These are phyloP conservation scores for Knufia petricola DNA, from an alignment of 2,329 filamentous ascomycete species.

Conservation along the genomic window DNA sequence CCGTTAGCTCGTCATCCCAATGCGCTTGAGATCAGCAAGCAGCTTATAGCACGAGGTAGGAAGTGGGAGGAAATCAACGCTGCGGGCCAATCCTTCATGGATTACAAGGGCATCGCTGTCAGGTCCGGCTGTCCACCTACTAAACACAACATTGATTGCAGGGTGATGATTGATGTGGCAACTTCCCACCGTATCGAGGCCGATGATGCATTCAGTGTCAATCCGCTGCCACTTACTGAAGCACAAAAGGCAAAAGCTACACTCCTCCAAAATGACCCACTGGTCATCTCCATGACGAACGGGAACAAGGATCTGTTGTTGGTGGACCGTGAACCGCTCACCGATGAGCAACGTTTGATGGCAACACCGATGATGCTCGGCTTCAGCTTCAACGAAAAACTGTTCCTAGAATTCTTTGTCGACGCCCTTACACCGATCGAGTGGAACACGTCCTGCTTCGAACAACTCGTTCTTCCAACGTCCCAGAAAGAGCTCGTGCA, in stretches of 20 bases:
- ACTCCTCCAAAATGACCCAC: conserved; percentile 20
- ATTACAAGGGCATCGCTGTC: conserved; percentile 63
- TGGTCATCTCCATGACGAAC: conserved; percentile 46
- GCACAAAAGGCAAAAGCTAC: conserved; percentile 26
- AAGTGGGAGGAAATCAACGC: conserved; percentile 72
- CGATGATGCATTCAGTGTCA: conserved; percentile 3
- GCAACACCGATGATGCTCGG: conserved; percentile 77
- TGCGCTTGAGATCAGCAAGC: conserved; percentile 51
- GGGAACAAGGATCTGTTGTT: conserved; percentile 44
- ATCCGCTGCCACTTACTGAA: conserved; percentile 15
- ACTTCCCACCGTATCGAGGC: conserved; percentile 69
- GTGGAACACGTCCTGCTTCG: conserved; percentile 77
- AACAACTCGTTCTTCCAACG: conserved; percentile 62
- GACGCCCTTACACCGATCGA: conserved; percentile 68
- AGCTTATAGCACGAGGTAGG: conserved; percentile 71
- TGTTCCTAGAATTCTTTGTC: conserved; percentile 82
- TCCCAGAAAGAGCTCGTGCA: conserved; percentile 61
- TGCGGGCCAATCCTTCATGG: conserved; percentile 75
- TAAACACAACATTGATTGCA: conserved; percentile 59
- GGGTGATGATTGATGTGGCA: conserved; percentile 78
- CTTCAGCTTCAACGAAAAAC: conserved; percentile 78
- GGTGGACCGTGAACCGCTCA: conserved; percentile 54
- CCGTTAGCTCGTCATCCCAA: conserved; percentile 74
- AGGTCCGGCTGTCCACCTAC: conserved; percentile 49
- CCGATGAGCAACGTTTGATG: conserved; percentile 73